phyloP scores from a whole-genome alignment of 2,329 filamentous ascomycete genomes.

The Xylariales sp. region DNA sequence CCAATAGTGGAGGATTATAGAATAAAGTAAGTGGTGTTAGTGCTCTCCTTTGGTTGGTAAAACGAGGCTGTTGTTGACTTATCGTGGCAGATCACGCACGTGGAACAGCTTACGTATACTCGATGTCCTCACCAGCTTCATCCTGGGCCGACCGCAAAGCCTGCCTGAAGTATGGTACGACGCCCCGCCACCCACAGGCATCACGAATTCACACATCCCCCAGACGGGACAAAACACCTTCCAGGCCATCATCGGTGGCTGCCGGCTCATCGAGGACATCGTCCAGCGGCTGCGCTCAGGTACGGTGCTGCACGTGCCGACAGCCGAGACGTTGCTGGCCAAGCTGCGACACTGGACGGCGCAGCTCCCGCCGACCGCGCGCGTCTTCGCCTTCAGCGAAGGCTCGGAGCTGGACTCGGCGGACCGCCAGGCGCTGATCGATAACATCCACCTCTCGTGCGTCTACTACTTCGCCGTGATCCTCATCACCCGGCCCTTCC shows the following conservation, averaged over 20 bases:
- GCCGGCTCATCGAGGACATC: neutral
- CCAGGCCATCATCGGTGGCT: neutral
- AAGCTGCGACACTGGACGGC: neutral
- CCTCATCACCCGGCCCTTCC: constrained; percentile 1
- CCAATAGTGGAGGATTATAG: neutral
- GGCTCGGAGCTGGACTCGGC: neutral
- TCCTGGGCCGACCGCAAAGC: neutral
- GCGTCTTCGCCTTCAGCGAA: neutral
- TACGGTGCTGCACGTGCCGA: neutral
- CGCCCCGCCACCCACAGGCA: too few relatives aligned
- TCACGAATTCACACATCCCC: too few relatives aligned
- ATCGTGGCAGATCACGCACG: neutral
- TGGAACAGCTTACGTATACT: constrained; percentile 2
- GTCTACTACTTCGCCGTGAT: constrained; percentile 2
- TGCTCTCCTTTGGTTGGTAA: neutral
- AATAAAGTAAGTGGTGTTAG: neutral
- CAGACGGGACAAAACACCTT: neutral
- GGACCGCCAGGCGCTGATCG: neutral
- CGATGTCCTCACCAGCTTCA: constrained; percentile 1
- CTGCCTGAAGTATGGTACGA: neutral
- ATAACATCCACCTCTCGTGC: neutral
- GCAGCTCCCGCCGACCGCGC: neutral
- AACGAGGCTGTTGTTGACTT: too few relatives aligned
- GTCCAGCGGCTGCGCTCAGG: neutral
- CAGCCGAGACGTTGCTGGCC: neutral